Evolutionary conservation across 2,329 filamentous ascomycete species (phyloP).

Genomic region (Paracamarosporium sp.): DNA sequence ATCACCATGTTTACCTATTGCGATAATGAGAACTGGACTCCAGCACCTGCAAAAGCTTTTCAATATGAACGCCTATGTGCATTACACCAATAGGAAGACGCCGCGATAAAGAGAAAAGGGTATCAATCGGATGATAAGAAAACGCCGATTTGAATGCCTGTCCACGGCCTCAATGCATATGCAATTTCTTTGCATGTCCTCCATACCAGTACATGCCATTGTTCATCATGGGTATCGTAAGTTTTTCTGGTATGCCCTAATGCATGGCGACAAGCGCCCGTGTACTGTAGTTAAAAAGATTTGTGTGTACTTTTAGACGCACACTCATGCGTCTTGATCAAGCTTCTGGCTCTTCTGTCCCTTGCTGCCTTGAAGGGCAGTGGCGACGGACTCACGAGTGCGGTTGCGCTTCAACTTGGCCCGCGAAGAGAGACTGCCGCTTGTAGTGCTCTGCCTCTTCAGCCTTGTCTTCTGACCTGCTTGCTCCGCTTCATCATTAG

Average conservation of each 20-base stretch:
- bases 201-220: background rate
- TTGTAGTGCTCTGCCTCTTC: slow-evolving; percentile 16
- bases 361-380: slow-evolving; percentile 12
- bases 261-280: slow-evolving; percentile 4
- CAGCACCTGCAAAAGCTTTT: no score
- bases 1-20: background rate
- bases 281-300: background rate
- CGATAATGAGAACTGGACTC: background rate
- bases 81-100: background rate
- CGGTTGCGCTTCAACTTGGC: slow-evolving; percentile 23
- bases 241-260: background rate
- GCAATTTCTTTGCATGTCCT: background rate
- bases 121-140: background rate
- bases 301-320: background rate
- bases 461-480: background rate
- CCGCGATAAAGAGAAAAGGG: background rate
- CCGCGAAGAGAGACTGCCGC: slow-evolving; percentile 19
- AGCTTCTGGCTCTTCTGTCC: slow-evolving; percentile 15
- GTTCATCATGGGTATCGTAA: slow-evolving; percentile 2
- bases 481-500: background rate
- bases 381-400: slow-evolving; percentile 18
- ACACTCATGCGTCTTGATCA: background rate
- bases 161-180: background rate
- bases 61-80: background rate
- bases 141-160: slow-evolving; percentile 1